Percentiles rank a stretch among this genome's conserved stretches.
Conservation (phyloP, 768 basidiomycete genomes). For the button mushroom (Agaricus bisporus) region DNA sequence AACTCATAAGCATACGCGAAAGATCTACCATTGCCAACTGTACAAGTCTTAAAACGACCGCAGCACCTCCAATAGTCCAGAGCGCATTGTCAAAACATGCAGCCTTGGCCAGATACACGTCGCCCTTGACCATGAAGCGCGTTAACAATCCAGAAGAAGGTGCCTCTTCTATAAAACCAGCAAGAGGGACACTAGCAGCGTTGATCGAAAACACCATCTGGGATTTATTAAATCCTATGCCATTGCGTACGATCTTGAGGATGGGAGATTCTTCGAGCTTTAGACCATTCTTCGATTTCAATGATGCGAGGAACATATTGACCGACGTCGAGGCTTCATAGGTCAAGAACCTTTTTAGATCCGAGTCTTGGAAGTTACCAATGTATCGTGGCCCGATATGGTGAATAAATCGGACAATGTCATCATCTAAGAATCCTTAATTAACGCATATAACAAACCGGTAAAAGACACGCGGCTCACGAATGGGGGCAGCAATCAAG, state of each 20-base stretch:
- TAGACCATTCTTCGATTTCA: slow-evolving; percentile 26
- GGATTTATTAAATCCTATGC: slow-evolving; percentile 29
- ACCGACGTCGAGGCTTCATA: slow-evolving; percentile 82
- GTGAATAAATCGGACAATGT: slow-evolving; percentile 68
- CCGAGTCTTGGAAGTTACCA: slow-evolving; percentile 68
- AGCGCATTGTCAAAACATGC: slow-evolving; percentile 66
- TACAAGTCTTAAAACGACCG: slow-evolving; percentile 65
- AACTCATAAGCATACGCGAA: neutral
- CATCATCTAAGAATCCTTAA: slow-evolving; percentile 42
- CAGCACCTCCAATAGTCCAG: slow-evolving; percentile 81
- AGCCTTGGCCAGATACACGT: slow-evolving; percentile 55
- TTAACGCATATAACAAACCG: slow-evolving; percentile 6
- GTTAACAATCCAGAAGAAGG: neutral
- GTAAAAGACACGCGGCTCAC: slow-evolving; percentile 25
- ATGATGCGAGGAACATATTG: slow-evolving; percentile 64
- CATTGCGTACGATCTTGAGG: slow-evolving; percentile 45
- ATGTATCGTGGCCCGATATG: slow-evolving; percentile 78
- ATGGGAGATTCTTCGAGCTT: slow-evolving; percentile 23
- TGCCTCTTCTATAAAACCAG: neutral
- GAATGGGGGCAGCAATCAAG: slow-evolving; percentile 50
- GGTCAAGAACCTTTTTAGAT: slow-evolving; percentile 69
- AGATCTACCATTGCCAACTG: slow-evolving; percentile 63
- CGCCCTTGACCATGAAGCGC: slow-evolving; percentile 32
- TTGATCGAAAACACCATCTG: slow-evolving; percentile 18
- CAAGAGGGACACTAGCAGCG: slow-evolving; percentile 13